Base-by-base conservation (phyloP, 768 basidiomycete species). In the Hemileccinum rubropunctum region DNA sequence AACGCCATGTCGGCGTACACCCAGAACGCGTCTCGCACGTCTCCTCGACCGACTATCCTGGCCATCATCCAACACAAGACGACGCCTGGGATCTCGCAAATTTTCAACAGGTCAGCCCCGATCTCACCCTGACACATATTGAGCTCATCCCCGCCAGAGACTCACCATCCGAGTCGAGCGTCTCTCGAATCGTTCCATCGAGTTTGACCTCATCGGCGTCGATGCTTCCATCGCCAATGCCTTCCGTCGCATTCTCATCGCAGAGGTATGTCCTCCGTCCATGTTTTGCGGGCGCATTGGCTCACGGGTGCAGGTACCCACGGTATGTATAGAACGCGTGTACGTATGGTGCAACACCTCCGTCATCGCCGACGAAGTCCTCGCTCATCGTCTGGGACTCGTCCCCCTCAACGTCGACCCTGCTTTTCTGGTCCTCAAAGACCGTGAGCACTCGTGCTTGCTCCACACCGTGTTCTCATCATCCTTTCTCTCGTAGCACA, bases 221-320 rank as follows among this genome's bases (percentile, higher is more conserved):
- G 95, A 99, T 66, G 91, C 97, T 1, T 90, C 92, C 14, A 89
- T 99, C 51, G 94, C 97, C 27, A 98, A 99, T 67, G 93, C 95
- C 0, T 82, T 95, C 56, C 78, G 97, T 23, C 78, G 97, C 49
- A 92, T 97, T 47, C 76, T 98, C 65, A 89, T 98, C 41, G 88
- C 95, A 10, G 97, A 99, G 79, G 95, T 93, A 50, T 46, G 81
- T 67, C 23, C 23, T 23, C 45, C 33, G 13, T 17, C 5, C 14
- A 9, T 36, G 33, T 20, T 15, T 34, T 47, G 27, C 10, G 52
- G 21, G 33, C 28, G 39, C 41, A 28, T 46, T 1, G 37, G 32
- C 32, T 50, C 48, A 52, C 45, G 2, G 14, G 15, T 33, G 18
- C 60, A 95, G 93, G 89, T 98, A 0, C 97, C 95, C 0, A 88